Evolutionary conservation across 495 filamentous ascomycete species (phyloP), one percentile per base, ranked within the genome.

Genomic region (Beverwykella pulmonaria): DNA sequence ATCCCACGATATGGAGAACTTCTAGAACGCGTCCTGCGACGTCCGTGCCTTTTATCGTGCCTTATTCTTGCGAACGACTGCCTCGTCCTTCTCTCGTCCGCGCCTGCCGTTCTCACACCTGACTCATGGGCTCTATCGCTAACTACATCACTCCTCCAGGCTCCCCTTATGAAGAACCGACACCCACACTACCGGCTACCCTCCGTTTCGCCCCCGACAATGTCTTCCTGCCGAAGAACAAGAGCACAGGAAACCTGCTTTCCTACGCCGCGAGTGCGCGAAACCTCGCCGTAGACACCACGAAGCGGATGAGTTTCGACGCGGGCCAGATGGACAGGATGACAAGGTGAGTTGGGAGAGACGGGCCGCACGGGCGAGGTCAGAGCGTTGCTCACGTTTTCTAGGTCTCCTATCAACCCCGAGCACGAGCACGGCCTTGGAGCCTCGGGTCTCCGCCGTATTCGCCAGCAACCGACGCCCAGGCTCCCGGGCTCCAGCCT

Each of bases 391-490:
- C 26, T 59, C 25, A 44, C 46, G 20, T 27, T 6, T 25, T 9
- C 6, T 27, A 86, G 83, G 74, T 86, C 85, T 34, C 81, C 84
- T 54, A 77, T 88, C 66, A 77, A 86, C 27, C 68, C 76, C 58
- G 86, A 87, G 62, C 84, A 81, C 72, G 86, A 88, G 59, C 82
- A 84, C 80, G 83, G 84, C 71, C 75, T 88, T 48, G 83, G 83
- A 53, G 78, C 79, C 30, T 93, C 92, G 56, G 94, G 94, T 61
- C 83, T 98, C 71, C 87, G 92, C 75, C 89, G 94, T 70, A 98
- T 98, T 77, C 90, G 94, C 65, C 93, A 96, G 74, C 88, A 90
- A 71, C 89, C 87, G 67, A 25, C 59, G 22, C 32, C 71, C 12
- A 53, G 74, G 29, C 49, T 61, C 17, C 60, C 47, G n/a, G 30